Conservation (phyloP, 495 filamentous ascomycete species). For the Podospora pseudopauciseta region DNA sequence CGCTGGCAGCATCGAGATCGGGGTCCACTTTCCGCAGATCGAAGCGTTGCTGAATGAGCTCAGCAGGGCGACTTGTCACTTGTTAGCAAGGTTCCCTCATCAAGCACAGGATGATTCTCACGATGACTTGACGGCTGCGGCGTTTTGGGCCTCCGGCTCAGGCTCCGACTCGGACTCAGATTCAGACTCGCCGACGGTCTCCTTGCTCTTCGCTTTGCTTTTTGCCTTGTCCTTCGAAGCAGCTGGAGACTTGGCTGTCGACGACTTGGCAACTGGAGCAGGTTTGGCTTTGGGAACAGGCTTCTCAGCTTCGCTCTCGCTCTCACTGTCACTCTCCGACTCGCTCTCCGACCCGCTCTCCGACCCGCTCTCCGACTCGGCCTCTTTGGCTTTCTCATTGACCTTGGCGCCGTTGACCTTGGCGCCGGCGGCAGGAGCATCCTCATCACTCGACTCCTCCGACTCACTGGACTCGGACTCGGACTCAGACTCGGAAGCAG, state of each 20-base stretch:
- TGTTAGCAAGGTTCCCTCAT: slow-evolving; percentile 19
- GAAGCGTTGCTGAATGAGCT: slow-evolving; percentile 30
- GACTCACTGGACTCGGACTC: slow-evolving; percentile 30
- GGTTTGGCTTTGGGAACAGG: slow-evolving; percentile 15
- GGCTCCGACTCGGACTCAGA: slow-evolving; percentile 27
- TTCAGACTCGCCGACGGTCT: slow-evolving; percentile 28
- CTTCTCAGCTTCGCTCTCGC: slow-evolving; percentile 29
- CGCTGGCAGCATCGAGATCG: slow-evolving; percentile 34
- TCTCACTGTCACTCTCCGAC: slow-evolving; percentile 19
- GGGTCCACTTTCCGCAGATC: slow-evolving; percentile 32
- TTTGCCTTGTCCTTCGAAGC: slow-evolving; percentile 11
- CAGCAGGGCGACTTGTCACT: slow-evolving; percentile 12
- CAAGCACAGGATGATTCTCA: slow-evolving; percentile 12
- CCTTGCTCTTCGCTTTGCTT: slow-evolving; percentile 22
- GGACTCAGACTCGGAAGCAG: slow-evolving; percentile 16
- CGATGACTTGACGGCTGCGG: slow-evolving; percentile 28
- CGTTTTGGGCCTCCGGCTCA: slow-evolving; percentile 16
- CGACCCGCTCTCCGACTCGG: slow-evolving; percentile 14
- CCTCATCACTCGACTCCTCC: slow-evolving; percentile 6
- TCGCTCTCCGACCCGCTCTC: slow-evolving; percentile 21
- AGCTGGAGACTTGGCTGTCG: slow-evolving; percentile 8
- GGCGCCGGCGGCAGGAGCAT: slow-evolving; percentile 13
- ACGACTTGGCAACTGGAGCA: slow-evolving; percentile 9
- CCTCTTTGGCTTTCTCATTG: slow-evolving; percentile 12
- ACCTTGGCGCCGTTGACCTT: slow-evolving; percentile 14